These are phyloP conservation scores for Helotiales sp. DNA, from an alignment of 2,329 filamentous ascomycete species.

Conservation along the genomic window DNA sequence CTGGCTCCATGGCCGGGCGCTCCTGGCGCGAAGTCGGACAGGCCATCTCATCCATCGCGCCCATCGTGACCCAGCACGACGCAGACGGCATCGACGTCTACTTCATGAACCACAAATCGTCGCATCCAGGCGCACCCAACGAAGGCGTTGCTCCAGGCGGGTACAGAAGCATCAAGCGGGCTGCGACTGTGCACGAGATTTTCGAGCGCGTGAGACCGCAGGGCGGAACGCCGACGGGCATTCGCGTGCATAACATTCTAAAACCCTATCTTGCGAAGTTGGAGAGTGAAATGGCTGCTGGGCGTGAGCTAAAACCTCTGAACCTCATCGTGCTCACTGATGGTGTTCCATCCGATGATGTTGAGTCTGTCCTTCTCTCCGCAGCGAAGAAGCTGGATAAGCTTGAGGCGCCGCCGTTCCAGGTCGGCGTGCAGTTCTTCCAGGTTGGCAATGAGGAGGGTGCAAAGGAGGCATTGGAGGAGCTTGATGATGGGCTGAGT, in stretches of 20 bases:
- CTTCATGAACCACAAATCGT: constrained; percentile 76
- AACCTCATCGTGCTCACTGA: constrained; percentile 96
- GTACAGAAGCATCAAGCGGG: constrained; percentile 67
- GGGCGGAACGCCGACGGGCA: constrained; percentile 76
- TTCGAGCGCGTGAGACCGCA: constrained; percentile 70
- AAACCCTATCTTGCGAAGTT: constrained; percentile 69
- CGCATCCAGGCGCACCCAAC: constrained; percentile 42
- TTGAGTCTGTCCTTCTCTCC: constrained; percentile 69
- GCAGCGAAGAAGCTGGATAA: constrained; percentile 73
- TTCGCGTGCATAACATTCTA: constrained; percentile 72
- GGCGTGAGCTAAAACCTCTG: constrained; percentile 68
- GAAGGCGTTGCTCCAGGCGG: constrained; percentile 52
- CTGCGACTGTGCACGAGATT: constrained; percentile 65
- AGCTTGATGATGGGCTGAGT: constrained; percentile 75
- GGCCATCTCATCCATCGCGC: constrained; percentile 75
- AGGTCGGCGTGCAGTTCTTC: constrained; percentile 95
- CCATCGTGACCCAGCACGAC: constrained; percentile 81
- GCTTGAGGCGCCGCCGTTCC: constrained; percentile 73
- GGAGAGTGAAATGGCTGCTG: constrained; percentile 45
- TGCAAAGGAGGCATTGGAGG: constrained; percentile 68
- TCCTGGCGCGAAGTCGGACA: constrained; percentile 76
- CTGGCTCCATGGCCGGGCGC: constrained; percentile 80
- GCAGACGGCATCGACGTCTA: constrained; percentile 86
- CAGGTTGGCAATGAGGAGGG: constrained; percentile 78
- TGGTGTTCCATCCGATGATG: constrained; percentile 79